Evolutionary conservation across 768 basidiomycete species (phyloP), one percentile per base, ranked within the genome.

Genomic region (Guyanaporus albipodus): DNA sequence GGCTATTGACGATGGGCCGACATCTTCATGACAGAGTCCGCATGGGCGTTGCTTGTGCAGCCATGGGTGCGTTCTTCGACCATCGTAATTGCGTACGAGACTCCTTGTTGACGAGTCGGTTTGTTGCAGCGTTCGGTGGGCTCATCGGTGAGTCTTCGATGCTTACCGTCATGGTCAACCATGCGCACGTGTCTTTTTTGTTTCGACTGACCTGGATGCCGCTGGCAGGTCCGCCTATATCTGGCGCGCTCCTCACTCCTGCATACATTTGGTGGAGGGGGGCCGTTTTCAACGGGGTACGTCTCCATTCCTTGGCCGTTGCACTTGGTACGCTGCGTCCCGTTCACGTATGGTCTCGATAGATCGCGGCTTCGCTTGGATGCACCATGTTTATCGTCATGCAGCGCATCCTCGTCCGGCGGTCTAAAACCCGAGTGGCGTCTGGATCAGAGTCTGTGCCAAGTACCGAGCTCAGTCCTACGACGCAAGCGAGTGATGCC

Each of bases 201-300:
- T 22, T 11, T 22, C 12, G 11, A 6, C 31, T 34, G 18, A 33
- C 29, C n/a, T 2, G 17, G 14, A 8, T 6, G 11, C 4, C 3
- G 1, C 6, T 4, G 1, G 2, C 19, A 56, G 79, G 80, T 9
- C 75, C 78, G 0, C 82, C 82, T 1, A 75, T 83, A 46, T 74
- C 74, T 27, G 82, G 82, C 0, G 74, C 78, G 4, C 62, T 83
- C 22, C 71, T 84, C 7, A 73, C 78, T 0, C 50, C 67, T 8
- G 59, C 68, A 0, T 81, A 75, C 47, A 55, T 75, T 6, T 84
- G 82, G 82, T 81, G 78, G 77, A 68, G 75, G 27, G 77, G 78
- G 1, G 74, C 74, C 10, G 44, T 81, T 8, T 84, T 81, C 54
- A 68, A 74, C 23, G 80, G 78, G 46, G 66, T 72, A 33, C 28